phyloP scores from a whole-genome alignment of 371 early-diverging fungal genomes.

The Lichtheimia corymbifera region DNA sequence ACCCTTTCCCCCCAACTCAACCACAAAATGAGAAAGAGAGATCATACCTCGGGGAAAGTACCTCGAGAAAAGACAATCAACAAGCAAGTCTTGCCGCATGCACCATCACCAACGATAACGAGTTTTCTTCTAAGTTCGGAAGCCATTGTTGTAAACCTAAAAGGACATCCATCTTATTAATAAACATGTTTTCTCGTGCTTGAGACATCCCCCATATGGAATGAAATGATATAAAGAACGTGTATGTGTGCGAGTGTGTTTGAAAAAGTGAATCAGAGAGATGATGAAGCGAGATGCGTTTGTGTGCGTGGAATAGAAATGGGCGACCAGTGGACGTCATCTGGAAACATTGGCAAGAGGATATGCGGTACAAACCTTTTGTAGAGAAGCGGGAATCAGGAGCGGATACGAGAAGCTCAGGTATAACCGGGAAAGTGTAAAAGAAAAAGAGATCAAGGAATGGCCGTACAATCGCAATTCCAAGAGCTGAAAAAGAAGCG shows the following conservation, averaged over 20 bases:
- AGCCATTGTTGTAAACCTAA: conserved; percentile 9
- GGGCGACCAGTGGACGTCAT: too few species aligned
- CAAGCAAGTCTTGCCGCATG: conserved; percentile 94
- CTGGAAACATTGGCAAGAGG: background rate
- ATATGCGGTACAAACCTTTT: conserved; percentile 3
- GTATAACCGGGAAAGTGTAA: conserved; percentile 11
- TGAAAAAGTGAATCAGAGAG: too few species aligned
- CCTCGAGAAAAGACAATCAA: conserved; percentile 89
- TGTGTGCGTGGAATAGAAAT: too few species aligned
- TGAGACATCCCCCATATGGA: too few species aligned
- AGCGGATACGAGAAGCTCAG: conserved; percentile 8
- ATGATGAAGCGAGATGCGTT: too few species aligned
- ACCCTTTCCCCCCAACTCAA: background rate
- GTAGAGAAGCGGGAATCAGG: conserved; percentile 12
- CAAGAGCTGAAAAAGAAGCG: conserved; percentile 3
- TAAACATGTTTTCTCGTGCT: too few species aligned
- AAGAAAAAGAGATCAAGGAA: conserved; percentile 2
- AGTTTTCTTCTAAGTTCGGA: conserved; percentile 90
- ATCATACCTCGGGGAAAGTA: conserved; percentile 80
- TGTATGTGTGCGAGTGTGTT: too few species aligned
- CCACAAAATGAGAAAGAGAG: conserved; percentile 2
- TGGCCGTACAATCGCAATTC: conserved; percentile 2
- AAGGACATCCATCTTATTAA: background rate
- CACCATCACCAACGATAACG: conserved; percentile 95
- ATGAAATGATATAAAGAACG: too few species aligned